A percentile compares a stretch with the other conserved stretches of the same genome.
Conservation (phyloP, 106 monocot species). For the Alisma plantagoaquatica region DNA sequence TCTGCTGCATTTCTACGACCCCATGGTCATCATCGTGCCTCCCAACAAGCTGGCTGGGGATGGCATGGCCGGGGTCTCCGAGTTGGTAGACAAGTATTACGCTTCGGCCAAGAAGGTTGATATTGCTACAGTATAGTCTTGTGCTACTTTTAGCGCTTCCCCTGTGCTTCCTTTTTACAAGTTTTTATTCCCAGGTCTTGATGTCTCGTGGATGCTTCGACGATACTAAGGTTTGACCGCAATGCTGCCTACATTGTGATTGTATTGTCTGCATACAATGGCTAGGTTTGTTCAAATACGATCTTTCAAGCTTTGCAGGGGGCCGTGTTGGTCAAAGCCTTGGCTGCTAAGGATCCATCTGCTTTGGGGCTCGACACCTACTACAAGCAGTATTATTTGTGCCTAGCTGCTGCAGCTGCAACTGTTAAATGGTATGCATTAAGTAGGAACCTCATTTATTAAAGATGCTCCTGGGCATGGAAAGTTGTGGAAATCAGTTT, state of each 20-base stretch:
- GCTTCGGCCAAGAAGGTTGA: conserved; percentile 70
- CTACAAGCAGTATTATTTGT: conserved; percentile 96
- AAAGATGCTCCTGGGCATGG: no score
- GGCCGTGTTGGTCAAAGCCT: conserved; percentile 56
- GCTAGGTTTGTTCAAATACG: no score
- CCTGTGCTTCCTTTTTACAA: background rate
- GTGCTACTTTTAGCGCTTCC: background rate
- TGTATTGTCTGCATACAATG: conserved; percentile 2
- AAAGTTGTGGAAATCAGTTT: no score
- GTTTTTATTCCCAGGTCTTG: conserved; percentile 59
- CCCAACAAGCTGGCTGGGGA: conserved; percentile 79
- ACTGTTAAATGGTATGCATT: conserved; percentile 83
- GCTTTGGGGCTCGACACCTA: conserved; percentile 87
- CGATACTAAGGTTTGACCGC: conserved; percentile 70
- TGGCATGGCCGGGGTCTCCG: conserved; percentile 89
- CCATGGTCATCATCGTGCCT: conserved; percentile 73
- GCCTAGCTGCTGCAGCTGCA: conserved; percentile 84
- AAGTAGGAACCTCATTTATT: no score
- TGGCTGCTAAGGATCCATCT: conserved; percentile 91
- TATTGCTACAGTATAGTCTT: no score
- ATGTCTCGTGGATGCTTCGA: conserved; percentile 89
- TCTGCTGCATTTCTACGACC: conserved; percentile 87
- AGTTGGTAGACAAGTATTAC: conserved; percentile 75
- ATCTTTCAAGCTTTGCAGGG: conserved; percentile 36
- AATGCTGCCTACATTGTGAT: background rate